Evolutionary conservation across 2,329 filamentous ascomycete species (phyloP).

Genomic region (Beauveria varroae): DNA sequence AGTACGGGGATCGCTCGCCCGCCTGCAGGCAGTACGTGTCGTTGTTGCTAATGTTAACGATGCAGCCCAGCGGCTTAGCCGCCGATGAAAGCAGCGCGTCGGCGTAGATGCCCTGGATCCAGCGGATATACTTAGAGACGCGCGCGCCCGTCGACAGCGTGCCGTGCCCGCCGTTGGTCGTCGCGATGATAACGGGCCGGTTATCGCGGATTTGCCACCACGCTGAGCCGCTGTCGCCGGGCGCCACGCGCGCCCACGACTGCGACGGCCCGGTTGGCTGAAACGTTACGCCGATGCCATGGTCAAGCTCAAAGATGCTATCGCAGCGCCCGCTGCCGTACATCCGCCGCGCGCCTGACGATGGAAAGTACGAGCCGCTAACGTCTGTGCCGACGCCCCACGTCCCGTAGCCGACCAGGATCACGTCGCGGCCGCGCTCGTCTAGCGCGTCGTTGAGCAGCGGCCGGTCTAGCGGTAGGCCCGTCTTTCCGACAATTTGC

Average conservation of each 20-base stretch:
- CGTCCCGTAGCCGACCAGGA: not conserved
- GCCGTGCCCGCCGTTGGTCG: not conserved
- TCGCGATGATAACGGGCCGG: not conserved
- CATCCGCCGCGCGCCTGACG: not conserved
- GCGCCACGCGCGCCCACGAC: not conserved
- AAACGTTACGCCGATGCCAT: not conserved
- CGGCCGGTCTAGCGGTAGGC: not conserved
- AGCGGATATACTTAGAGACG: not conserved
- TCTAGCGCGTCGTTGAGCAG: not conserved
- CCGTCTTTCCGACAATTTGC: not conserved
- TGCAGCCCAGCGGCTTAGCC: not conserved
- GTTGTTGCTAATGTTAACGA: not conserved
- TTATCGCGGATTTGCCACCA: not conserved
- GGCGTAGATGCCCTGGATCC: not conserved
- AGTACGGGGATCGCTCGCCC: not conserved
- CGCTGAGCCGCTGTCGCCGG: not conserved
- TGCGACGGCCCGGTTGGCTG: not conserved
- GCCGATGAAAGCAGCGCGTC: not conserved
- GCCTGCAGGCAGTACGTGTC: not conserved
- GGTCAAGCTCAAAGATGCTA: not conserved
- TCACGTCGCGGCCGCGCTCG: not conserved
- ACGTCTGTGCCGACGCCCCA: not conserved
- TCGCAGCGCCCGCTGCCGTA: not conserved
- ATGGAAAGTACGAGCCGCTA: not conserved
- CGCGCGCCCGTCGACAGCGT: not conserved